These are phyloP conservation scores for Bombardia bombarda DNA, from an alignment of 495 filamentous ascomycete species.

Conservation along the genomic window DNA sequence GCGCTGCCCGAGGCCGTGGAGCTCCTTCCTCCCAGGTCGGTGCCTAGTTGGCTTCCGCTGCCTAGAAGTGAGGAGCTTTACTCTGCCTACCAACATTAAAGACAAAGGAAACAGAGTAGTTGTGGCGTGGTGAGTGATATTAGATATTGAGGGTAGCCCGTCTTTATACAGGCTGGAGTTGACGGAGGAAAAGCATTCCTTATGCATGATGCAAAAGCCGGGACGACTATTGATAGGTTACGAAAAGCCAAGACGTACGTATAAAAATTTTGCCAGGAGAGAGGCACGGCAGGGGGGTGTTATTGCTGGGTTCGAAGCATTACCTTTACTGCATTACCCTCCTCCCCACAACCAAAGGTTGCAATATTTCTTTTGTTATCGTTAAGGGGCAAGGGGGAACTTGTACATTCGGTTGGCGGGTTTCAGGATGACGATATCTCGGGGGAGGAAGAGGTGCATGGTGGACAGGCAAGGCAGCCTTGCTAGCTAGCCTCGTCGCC, in stretches of 20 bases:
- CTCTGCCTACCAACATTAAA: background rate
- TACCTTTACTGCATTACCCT: slow-evolving; percentile 5
- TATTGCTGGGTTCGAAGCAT: slow-evolving; percentile 1
- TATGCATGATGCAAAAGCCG: background rate
- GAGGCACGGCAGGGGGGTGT: background rate
- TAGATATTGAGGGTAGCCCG: background rate
- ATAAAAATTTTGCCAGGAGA: background rate
- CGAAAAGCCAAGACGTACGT: slow-evolving; percentile 1
- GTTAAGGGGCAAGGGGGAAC: no score
- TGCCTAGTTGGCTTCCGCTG: slow-evolving; percentile 15
- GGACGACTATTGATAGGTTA: slow-evolving; percentile 1
- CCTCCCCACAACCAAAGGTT: slow-evolving; percentile 1
- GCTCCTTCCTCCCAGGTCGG: slow-evolving; percentile 25
- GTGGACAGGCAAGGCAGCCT: no score
- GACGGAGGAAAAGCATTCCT: background rate
- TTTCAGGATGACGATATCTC: no score
- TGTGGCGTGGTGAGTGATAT: background rate
- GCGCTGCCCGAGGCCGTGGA: slow-evolving; percentile 45
- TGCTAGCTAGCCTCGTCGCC: no score
- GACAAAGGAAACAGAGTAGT: background rate
- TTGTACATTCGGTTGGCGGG: no score
- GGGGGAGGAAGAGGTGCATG: no score
- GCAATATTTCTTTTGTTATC: slow-evolving; percentile 4
- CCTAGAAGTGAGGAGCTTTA: background rate
- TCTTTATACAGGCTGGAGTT: background rate